Conservation (phyloP, 164 flowering plant species). For the Sextonia rubra region DNA sequence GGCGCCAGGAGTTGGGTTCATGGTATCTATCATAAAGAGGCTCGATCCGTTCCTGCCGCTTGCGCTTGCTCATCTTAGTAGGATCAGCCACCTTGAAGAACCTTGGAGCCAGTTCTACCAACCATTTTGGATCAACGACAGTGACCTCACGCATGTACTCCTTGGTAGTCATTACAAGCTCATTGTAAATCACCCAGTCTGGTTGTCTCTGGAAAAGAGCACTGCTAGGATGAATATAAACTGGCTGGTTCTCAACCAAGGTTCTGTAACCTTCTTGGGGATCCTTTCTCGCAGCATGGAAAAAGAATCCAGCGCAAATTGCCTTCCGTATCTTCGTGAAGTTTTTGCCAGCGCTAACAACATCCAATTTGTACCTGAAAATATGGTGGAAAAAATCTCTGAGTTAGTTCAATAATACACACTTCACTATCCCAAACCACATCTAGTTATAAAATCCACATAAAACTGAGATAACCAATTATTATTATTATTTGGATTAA, state of each 20-base stretch:
- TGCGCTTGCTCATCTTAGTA: constrained; percentile 86
- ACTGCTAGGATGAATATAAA: constrained; percentile 86
- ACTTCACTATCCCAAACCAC: not conserved
- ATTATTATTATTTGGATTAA: too few species aligned
- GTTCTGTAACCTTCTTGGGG: constrained; percentile 69
- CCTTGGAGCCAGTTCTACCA: constrained; percentile 80
- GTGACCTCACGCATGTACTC: constrained; percentile 90
- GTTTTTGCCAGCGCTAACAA: constrained; percentile 71
- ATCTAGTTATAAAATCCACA: not conserved
- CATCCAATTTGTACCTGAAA: constrained; percentile 77
- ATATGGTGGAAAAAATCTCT: not conserved
- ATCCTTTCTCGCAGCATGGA: constrained; percentile 81
- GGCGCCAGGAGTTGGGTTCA: constrained; percentile 89
- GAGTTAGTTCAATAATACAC: not conserved
- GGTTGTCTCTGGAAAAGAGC: constrained; percentile 88
- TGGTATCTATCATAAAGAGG: constrained; percentile 87
- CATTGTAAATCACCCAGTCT: constrained; percentile 88
- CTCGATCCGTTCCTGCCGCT: constrained; percentile 84
- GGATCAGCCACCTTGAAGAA: constrained; percentile 84
- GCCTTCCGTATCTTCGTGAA: constrained; percentile 80
- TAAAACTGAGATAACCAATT: too few species aligned
- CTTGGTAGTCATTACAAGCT: constrained; percentile 89
- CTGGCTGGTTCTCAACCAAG: constrained; percentile 84
- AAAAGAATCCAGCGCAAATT: constrained; percentile 80
- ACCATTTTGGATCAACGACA: constrained; percentile 83